phyloP scores from a whole-genome alignment of 169 alveolate species.

The Cytauxzoon felis region DNA sequence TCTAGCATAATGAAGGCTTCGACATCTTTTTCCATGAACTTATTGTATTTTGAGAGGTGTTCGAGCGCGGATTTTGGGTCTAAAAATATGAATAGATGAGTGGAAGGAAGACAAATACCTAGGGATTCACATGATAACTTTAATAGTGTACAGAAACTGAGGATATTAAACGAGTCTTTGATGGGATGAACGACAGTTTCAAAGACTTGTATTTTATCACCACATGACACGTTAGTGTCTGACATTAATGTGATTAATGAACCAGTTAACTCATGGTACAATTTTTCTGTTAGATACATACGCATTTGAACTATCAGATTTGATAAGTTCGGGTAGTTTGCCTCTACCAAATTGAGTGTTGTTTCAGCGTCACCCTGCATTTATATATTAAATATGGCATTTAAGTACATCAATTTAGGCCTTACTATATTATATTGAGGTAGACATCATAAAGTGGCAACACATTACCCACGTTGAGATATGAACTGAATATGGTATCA shows the following conservation, averaged over 20 bases:
- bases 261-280: conserved; percentile 62
- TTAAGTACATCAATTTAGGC: too few relatives aligned
- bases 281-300: conserved; percentile 38
- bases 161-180: conserved; percentile 45
- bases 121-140: conserved; percentile 41
- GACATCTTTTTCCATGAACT: conserved; percentile 44
- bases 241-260: conserved; percentile 31
- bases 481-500: not conserved
- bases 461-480: too few relatives aligned
- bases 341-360: conserved; percentile 31
- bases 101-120: conserved; percentile 17
- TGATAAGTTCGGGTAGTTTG: conserved; percentile 49
- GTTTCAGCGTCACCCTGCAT: conserved; percentile 63
- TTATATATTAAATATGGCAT: not conserved
- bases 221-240: conserved; percentile 26
- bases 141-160: conserved; percentile 43
- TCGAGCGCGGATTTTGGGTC: conserved; percentile 62
- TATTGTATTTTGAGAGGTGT: conserved; percentile 57
- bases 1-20: conserved; percentile 59
- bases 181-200: conserved; percentile 62
- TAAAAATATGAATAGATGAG: not conserved
- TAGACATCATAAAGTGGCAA: too few relatives aligned
- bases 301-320: conserved; percentile 41
- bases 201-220: conserved; percentile 43
- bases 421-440: too few relatives aligned